Conservation (phyloP, 78 protist genomes). For the Paratrimastix pyriformis region DNA sequence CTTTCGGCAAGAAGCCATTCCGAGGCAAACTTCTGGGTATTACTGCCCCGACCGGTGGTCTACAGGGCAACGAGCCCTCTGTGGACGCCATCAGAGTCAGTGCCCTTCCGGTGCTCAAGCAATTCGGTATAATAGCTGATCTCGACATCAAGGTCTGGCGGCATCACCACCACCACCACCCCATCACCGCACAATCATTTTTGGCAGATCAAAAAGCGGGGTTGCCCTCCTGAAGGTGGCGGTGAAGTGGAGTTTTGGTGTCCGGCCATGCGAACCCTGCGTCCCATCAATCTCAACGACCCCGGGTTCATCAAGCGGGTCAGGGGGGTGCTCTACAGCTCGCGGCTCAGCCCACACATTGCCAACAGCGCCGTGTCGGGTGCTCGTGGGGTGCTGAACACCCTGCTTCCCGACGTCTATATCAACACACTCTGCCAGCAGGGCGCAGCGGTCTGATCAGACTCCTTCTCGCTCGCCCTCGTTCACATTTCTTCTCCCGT, state of each 20-base stretch:
- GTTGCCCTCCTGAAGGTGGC: slow-evolving; percentile 83
- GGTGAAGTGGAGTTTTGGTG: slow-evolving; percentile 70
- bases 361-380: slow-evolving; percentile 60
- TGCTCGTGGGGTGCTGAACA: slow-evolving; percentile 50
- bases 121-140: slow-evolving; percentile 73
- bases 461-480: no score
- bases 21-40: slow-evolving; percentile 35
- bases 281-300: slow-evolving; percentile 51
- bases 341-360: slow-evolving; percentile 63
- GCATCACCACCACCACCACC: no score
- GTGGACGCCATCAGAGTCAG: slow-evolving; percentile 76
- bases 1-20: slow-evolving; percentile 66
- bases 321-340: slow-evolving; percentile 68
- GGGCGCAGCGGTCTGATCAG: no score
- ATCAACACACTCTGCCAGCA: slow-evolving; percentile 74
- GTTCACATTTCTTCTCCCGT: no score
- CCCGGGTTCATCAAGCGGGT: slow-evolving; percentile 70
- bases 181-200: no score
- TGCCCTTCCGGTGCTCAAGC: slow-evolving; percentile 59
- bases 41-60: not conserved
- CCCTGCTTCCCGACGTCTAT: slow-evolving; percentile 76
- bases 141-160: slow-evolving; percentile 42
- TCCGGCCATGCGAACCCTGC: slow-evolving; percentile 50
- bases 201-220: slow-evolving; percentile 44
- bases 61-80: not conserved